Conservation (phyloP, 345 rosid species). For the Linum tenue region DNA sequence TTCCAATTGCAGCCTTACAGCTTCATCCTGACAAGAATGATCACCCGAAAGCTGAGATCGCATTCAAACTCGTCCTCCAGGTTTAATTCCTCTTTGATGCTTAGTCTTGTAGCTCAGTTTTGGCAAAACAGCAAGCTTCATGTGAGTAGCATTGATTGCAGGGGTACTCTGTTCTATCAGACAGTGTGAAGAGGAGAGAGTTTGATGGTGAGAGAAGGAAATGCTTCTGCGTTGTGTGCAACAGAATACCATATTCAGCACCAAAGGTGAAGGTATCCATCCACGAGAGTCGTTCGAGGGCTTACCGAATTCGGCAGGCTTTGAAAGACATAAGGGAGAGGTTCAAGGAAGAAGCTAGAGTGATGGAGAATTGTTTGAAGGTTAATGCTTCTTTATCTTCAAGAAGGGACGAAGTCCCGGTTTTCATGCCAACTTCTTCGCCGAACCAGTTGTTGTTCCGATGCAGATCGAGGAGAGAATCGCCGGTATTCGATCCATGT, state of each 20-base stretch:
- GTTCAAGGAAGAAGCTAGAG: conserved; percentile 69
- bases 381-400: conserved; percentile 24
- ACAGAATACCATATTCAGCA: conserved; percentile 28
- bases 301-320: conserved; percentile 14
- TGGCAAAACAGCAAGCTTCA: neutral
- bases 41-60: conserved; percentile 74
- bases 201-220: conserved; percentile 52
- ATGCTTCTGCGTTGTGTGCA: conserved; percentile 50
- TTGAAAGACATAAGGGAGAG: conserved; percentile 45
- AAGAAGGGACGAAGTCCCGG: conserved; percentile 23
- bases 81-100: conserved; percentile 23
- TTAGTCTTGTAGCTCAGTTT: neutral
- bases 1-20: conserved; percentile 51
- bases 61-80: conserved; percentile 89
- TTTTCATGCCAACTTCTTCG: conserved; percentile 14
- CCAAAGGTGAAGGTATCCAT: conserved; percentile 13
- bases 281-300: conserved; percentile 20
- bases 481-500: conserved; percentile 63
- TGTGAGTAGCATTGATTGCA: conserved; percentile 21
- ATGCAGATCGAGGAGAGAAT: conserved; percentile 29
- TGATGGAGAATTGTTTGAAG: conserved; percentile 68
- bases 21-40: conserved; percentile 91
- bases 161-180: conserved; percentile 70
- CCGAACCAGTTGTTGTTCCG: conserved; percentile 12
- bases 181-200: conserved; percentile 42